Evolutionary conservation across 140 eudicot species (phyloP).

Genomic region (Flaveria floridana): DNA sequence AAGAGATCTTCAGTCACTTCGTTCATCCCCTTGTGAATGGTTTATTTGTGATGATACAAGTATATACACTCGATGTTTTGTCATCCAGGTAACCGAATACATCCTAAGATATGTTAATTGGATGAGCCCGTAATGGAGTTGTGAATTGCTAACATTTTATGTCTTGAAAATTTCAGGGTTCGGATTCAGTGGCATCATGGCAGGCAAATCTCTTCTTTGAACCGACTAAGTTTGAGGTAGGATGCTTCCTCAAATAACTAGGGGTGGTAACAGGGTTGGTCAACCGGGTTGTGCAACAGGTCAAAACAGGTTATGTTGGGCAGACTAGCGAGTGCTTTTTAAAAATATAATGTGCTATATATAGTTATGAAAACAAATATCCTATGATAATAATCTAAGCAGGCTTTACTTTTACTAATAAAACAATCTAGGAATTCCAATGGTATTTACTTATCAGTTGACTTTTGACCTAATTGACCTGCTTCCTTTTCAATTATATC

Average conservation of each 20-base stretch:
- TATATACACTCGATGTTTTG: conserved; percentile 71
- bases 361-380: not conserved
- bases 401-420: not conserved
- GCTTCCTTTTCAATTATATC: not conserved
- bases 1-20: conserved; percentile 66
- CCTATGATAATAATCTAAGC: not conserved
- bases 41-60: conserved; percentile 78
- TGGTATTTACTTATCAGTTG: not conserved
- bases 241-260: conserved; percentile 12
- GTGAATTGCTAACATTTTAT: conserved; percentile 14
- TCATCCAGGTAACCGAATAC: conserved; percentile 62
- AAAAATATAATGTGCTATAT: not conserved
- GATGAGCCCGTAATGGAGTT: not conserved
- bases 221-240: conserved; percentile 80
- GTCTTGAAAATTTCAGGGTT: conserved; percentile 56
- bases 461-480: not conserved
- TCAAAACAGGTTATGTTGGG: not conserved
- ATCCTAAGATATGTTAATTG: not conserved
- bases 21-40: conserved; percentile 91
- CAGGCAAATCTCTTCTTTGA: conserved; percentile 89
- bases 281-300: not conserved
- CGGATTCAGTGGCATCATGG: conserved; percentile 88
- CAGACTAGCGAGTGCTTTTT: not conserved
- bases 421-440: not conserved
- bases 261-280: not conserved